phyloP scores from a whole-genome alignment of 768 basidiomycete genomes.

The Russula vinacea region DNA sequence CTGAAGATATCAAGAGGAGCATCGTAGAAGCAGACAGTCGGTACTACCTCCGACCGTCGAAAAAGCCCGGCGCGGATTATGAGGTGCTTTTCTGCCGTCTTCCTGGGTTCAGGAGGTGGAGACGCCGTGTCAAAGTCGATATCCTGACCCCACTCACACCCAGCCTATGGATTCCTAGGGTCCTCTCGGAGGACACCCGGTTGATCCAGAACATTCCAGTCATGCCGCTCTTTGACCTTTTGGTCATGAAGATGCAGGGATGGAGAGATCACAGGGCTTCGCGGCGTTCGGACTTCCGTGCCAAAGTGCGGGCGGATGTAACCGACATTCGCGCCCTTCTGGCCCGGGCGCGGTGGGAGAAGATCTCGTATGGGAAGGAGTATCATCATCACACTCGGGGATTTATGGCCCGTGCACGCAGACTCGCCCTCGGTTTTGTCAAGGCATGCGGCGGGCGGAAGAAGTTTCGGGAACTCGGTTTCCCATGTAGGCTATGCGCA shows the following conservation, averaged over 20 bases:
- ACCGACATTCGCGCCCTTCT: slow-evolving; percentile 7
- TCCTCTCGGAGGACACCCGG: not conserved
- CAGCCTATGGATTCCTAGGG: slow-evolving; percentile 1
- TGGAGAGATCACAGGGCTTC: slow-evolving; percentile 12
- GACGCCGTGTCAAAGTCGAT: slow-evolving; percentile 13
- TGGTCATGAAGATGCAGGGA: slow-evolving; percentile 18
- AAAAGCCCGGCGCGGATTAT: not conserved
- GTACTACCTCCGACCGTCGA: slow-evolving; percentile 1
- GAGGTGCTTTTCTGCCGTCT: slow-evolving; percentile 16
- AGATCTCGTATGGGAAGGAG: not conserved
- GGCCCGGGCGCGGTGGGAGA: not conserved
- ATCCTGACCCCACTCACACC: slow-evolving; percentile 5
- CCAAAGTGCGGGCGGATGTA: slow-evolving; percentile 5
- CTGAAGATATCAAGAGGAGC: slow-evolving; percentile 8
- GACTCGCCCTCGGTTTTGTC: not conserved
- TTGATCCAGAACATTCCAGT: not conserved
- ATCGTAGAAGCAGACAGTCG: slow-evolving; percentile 7
- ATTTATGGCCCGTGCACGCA: not conserved
- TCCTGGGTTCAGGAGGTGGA: slow-evolving; percentile 1
- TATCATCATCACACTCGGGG: not conserved
- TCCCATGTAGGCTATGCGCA: not conserved
- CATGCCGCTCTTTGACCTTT: slow-evolving; percentile 14
- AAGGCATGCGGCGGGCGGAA: not conserved
- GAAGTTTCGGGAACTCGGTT: slow-evolving; percentile 6
- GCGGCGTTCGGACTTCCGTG: not conserved